Evolutionary conservation across 768 basidiomycete species (phyloP).

Genomic region (Tulasnella calospora): DNA sequence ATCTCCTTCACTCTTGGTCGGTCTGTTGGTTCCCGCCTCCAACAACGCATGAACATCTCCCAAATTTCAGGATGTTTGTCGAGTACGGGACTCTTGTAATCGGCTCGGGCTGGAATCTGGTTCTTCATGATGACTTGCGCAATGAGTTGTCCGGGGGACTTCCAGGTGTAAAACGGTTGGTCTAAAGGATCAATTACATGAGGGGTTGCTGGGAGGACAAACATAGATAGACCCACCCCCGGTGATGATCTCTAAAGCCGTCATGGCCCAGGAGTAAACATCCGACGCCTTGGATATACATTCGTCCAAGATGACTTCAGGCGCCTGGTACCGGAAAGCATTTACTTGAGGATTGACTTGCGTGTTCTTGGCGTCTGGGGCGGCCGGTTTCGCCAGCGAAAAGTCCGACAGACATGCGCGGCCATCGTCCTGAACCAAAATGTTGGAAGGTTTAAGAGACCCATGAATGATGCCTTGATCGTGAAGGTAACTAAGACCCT

Average conservation of each 20-base stretch:
- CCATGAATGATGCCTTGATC: slow-evolving; percentile 10
- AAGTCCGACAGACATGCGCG: slow-evolving; percentile 15
- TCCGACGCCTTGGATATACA: slow-evolving; percentile 9
- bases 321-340: slow-evolving; percentile 12
- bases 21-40: not conserved
- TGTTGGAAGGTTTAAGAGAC: slow-evolving; percentile 13
- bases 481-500: slow-evolving; percentile 18
- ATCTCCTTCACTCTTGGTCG: slow-evolving; percentile 9
- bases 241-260: slow-evolving; percentile 19
- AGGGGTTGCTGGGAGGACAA: not conserved
- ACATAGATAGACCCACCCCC: not conserved
- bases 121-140: not conserved
- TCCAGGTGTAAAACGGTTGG: not conserved
- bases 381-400: slow-evolving; percentile 5
- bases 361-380: not conserved
- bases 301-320: slow-evolving; percentile 1
- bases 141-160: not conserved
- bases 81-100: not conserved
- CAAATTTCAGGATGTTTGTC: not conserved
- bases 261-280: slow-evolving; percentile 26
- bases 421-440: slow-evolving; percentile 15
- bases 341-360: slow-evolving; percentile 11
- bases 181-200: not conserved
- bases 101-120: not conserved
- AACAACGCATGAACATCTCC: not conserved